Conservation (phyloP, 495 filamentous ascomycete genomes). For the Hypoxylon perforatum region DNA sequence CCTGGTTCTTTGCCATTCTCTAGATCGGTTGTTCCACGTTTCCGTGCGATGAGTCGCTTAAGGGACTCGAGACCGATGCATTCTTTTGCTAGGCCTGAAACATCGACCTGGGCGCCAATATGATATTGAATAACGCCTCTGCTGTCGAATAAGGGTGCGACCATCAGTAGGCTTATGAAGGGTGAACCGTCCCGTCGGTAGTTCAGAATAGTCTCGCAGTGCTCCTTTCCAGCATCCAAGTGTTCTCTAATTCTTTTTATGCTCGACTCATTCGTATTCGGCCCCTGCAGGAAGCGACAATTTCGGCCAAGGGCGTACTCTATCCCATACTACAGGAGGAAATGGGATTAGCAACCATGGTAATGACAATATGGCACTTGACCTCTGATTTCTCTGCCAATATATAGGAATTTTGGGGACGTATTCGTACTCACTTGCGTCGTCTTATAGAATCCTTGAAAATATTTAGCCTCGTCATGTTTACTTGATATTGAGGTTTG, state of each 20-base stretch:
- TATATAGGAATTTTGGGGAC: neutral
- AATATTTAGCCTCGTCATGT: constrained; percentile 12
- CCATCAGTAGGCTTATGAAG: constrained; percentile 76
- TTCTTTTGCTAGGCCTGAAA: constrained; percentile 67
- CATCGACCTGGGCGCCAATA: constrained; percentile 72
- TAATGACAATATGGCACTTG: neutral
- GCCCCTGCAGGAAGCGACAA: constrained; percentile 73
- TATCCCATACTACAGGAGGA: constrained; percentile 58
- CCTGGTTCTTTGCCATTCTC: constrained; percentile 6
- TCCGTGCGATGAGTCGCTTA: constrained; percentile 49
- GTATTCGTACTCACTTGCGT: constrained; percentile 56
- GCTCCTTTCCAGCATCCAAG: constrained; percentile 66
- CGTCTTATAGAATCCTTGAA: constrained; percentile 67
- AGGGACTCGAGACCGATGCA: constrained; percentile 68
- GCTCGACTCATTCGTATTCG: constrained; percentile 62
- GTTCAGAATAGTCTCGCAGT: constrained; percentile 75
- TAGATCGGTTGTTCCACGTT: constrained; percentile 42
- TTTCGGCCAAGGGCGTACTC: constrained; percentile 69
- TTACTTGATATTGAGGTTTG: neutral
- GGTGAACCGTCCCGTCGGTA: constrained; percentile 73
- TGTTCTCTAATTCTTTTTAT: constrained; percentile 67
- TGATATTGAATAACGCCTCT: constrained; percentile 68
- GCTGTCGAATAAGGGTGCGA: constrained; percentile 70
- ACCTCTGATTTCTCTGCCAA: too few relatives aligned
- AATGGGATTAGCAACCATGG: neutral